Percentiles rank a stretch among this genome's conserved stretches.
Conservation (phyloP, 306 rosid genomes). For the Crataegus laevigata region DNA sequence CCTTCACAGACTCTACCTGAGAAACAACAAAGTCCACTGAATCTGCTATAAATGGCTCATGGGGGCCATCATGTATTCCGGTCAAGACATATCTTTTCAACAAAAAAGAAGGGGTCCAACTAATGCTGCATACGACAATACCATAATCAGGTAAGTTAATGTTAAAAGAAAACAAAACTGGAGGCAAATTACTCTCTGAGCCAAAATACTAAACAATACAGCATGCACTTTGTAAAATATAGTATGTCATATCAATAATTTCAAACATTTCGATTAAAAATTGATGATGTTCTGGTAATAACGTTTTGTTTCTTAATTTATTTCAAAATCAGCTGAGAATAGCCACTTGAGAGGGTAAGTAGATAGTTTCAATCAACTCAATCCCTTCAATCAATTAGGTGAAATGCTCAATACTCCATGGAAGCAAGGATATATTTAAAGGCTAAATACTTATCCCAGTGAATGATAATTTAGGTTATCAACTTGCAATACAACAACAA, state of each 20-base stretch:
- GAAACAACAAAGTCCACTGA: constrained; percentile 98
- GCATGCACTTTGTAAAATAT: background rate
- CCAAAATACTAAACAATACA: background rate
- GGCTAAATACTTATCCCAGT: background rate
- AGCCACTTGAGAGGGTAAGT: background rate
- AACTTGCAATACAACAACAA: background rate
- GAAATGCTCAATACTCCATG: background rate
- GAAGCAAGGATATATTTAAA: background rate
- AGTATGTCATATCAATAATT: background rate
- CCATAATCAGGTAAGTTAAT: constrained; percentile 28
- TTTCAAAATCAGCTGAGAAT: background rate
- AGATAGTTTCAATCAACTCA: background rate
- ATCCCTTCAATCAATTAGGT: background rate
- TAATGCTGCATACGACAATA: constrained; percentile 57
- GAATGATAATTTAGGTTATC: background rate
- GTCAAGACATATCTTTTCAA: constrained; percentile 91
- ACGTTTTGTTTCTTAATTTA: background rate
- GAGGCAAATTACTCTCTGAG: constrained; percentile 6
- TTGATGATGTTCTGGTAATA: background rate
- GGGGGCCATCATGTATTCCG: constrained; percentile 98
- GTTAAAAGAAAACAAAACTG: background rate
- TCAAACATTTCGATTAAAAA: background rate
- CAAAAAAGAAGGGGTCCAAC: constrained; percentile 98
- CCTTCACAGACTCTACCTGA: constrained; percentile 59
- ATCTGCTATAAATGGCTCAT: constrained; percentile 98